Evolutionary conservation across 129 eudicot genomes (phyloP), one percentile per base, ranked within the genome.

Genomic region (Pittosporum tobira): DNA sequence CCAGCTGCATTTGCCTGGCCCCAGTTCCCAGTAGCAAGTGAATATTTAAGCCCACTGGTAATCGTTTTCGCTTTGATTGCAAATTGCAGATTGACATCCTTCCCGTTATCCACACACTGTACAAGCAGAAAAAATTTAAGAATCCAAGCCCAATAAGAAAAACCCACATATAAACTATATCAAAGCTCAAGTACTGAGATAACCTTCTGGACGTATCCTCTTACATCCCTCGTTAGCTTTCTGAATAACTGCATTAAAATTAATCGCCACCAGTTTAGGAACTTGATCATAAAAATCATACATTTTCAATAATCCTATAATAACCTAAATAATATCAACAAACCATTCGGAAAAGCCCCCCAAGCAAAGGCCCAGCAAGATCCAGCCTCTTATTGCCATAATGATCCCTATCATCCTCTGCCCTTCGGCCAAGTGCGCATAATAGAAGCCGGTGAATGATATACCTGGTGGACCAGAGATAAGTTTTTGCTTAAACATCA

Each of bases 1-100:
- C 89, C 95, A 22, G 94, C 94, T 15, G 85, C 81, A 61, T 84
- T 84, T 26, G 84, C 88, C 59, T 74, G 84, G 46, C 89, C 95
- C 89, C 90, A 85, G 43, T 85, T 85, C 5, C 95, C 90, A 58
- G 90, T 86, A 57, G 95, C 84, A 68, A 86, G 78, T 3, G 95
- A 71, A 45, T 81, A 82, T 20, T 82, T 79, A 21, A 86, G 80
- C 4, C 89, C 95, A 70, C 88, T 78, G 43, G 95, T 85, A 40
- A 85, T 79, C 21, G 89, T 85, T 64, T 75, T 79, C 19, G 87
- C 84, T 67, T 79, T 86, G 25, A 82, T 82, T 6, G 91, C 91
- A 69, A 82, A 82, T 67, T 83, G 77, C 49, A 82, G 66, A 61
- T 79, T 79, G 23, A 86, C 77, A 66, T 86, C 87, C 75, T 86